phyloP scores from a whole-genome alignment of 2,329 filamentous ascomycete genomes.

The Pseudogymnoascus sp. region DNA sequence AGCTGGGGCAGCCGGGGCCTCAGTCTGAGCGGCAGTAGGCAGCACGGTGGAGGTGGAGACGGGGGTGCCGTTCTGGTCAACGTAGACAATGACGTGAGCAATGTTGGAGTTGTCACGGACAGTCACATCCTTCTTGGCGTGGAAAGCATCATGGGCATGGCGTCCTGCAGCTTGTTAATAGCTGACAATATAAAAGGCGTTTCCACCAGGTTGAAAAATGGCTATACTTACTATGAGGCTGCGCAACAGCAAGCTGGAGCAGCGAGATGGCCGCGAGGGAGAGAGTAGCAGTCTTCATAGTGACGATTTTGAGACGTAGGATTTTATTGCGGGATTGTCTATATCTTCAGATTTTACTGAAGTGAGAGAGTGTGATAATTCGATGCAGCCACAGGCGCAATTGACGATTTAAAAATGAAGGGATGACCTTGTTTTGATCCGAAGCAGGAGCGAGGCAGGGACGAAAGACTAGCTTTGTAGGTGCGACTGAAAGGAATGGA shows the following conservation, averaged over 20 bases:
- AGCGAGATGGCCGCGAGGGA: slow-evolving; percentile 33
- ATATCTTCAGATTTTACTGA: not conserved
- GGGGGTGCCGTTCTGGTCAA: slow-evolving; percentile 48
- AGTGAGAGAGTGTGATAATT: slow-evolving; percentile 3
- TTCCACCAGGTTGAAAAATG: not conserved
- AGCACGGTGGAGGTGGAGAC: slow-evolving; percentile 36
- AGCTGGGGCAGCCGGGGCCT: slow-evolving; percentile 7
- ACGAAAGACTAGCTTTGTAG: slow-evolving; percentile 4
- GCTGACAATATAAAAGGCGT: not conserved
- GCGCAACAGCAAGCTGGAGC: slow-evolving; percentile 34
- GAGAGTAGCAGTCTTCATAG: slow-evolving; percentile 38
- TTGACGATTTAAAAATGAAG: slow-evolving; percentile 1
- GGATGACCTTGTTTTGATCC: not conserved
- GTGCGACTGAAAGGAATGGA: slow-evolving; percentile 8
- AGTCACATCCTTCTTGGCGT: slow-evolving; percentile 25
- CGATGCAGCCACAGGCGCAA: slow-evolving; percentile 6
- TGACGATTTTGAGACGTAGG: slow-evolving; percentile 15
- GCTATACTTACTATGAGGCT: slow-evolving; percentile 30
- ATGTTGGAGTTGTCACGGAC: slow-evolving; percentile 26
- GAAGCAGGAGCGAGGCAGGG: not conserved
- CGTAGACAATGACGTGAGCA: slow-evolving; percentile 47
- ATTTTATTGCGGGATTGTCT: not conserved
- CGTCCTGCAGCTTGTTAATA: slow-evolving; percentile 14
- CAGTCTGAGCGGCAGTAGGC: slow-evolving; percentile 8
- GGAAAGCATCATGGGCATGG: slow-evolving; percentile 22